Evolutionary conservation across 2,329 filamentous ascomycete genomes (phyloP).

Genomic region (Onygenales sp.): DNA sequence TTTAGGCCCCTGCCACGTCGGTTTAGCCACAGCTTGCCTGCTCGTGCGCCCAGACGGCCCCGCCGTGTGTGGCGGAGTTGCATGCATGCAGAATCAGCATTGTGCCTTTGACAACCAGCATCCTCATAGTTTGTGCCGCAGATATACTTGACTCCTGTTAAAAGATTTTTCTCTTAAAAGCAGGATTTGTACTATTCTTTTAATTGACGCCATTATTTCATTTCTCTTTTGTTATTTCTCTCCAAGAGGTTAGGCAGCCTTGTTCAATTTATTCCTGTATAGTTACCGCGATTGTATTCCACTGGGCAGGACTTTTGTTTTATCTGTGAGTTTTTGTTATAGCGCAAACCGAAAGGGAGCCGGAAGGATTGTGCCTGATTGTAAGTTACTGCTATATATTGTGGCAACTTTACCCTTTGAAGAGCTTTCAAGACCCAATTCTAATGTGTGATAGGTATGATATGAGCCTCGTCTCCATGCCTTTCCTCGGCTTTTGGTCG

Average conservation of each 20-base stretch:
- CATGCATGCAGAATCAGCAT: conserved; percentile 8
- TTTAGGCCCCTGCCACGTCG: conserved; percentile 1
- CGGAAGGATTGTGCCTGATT: neutral
- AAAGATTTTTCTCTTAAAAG: neutral
- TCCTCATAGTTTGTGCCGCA: neutral
- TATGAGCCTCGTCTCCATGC: neutral
- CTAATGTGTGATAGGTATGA: neutral
- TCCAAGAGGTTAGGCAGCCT: neutral
- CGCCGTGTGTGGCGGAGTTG: conserved; percentile 7
- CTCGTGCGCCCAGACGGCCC: neutral
- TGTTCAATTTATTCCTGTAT: too few relatives aligned
- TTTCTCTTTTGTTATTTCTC: neutral
- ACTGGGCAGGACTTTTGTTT: too few relatives aligned
- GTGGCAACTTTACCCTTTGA: neutral
- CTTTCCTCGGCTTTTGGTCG: conserved; percentile 7
- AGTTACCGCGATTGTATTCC: too few relatives aligned
- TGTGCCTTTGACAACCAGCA: neutral
- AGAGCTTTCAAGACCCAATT: neutral
- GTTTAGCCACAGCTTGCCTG: conserved; percentile 6
- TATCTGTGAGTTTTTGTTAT: too few relatives aligned
- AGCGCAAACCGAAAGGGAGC: too few relatives aligned
- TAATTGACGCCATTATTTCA: neutral
- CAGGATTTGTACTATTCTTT: neutral
- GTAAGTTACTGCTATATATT: neutral
- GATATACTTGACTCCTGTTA: neutral